phyloP scores from a whole-genome alignment of 768 basidiomycete genomes.

The Rhizopogon rudus region DNA sequence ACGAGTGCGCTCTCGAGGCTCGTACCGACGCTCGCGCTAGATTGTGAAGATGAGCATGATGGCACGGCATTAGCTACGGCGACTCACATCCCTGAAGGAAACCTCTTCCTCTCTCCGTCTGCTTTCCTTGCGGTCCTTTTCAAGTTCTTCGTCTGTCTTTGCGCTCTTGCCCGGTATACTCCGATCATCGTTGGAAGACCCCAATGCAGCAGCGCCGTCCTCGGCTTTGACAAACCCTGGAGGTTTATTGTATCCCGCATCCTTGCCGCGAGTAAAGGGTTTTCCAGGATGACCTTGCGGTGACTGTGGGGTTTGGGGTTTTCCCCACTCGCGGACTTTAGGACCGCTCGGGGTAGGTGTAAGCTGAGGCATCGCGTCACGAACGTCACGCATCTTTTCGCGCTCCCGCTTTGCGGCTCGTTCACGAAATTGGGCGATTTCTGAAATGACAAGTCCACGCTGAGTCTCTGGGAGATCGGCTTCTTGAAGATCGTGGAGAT shows the following conservation, averaged over 20 bases:
- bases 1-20: constrained; percentile 80
- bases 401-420: constrained; percentile 87
- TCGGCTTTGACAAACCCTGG: constrained; percentile 79
- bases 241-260: constrained; percentile 70
- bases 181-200: constrained; percentile 31
- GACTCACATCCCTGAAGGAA: constrained; percentile 80
- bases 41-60: background rate
- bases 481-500: constrained; percentile 93
- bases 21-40: constrained; percentile 92
- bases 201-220: constrained; percentile 35
- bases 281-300: constrained; percentile 30
- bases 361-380: constrained; percentile 46
- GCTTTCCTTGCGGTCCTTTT: constrained; percentile 73
- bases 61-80: background rate
- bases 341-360: constrained; percentile 59
- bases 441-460: constrained; percentile 89
- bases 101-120: constrained; percentile 76
- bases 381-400: constrained; percentile 81
- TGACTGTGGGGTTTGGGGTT: constrained; percentile 33
- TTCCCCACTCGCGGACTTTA: constrained; percentile 77
- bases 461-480: constrained; percentile 93
- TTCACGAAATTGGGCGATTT: constrained; percentile 95
- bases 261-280: constrained; percentile 53
- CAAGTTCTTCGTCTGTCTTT: constrained; percentile 87
- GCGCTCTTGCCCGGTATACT: constrained; percentile 28